phyloP scores from a whole-genome alignment of 2,329 filamentous ascomycete species.

The Cercospora nicotianae region DNA sequence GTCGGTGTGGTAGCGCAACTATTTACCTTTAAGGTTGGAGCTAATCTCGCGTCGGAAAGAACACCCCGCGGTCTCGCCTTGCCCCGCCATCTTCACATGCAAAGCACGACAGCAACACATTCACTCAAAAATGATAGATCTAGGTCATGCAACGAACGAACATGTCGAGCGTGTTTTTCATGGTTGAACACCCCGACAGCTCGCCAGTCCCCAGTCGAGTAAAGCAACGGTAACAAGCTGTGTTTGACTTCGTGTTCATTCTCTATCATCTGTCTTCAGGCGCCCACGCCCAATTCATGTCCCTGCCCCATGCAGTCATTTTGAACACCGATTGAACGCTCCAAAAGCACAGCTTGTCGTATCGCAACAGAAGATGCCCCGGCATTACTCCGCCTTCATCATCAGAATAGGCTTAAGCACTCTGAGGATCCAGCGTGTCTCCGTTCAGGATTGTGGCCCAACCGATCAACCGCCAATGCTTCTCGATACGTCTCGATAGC shows the following conservation, averaged over 20 bases:
- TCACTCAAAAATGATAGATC: neutral
- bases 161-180: neutral
- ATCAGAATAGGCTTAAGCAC: slow-evolving; percentile 3
- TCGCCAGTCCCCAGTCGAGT: neutral
- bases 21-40: slow-evolving; percentile 1
- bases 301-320: slow-evolving; percentile 10
- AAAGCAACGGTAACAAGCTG: neutral
- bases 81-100: slow-evolving; percentile 12
- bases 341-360: slow-evolving; percentile 6
- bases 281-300: neutral
- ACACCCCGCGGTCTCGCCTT: slow-evolving; percentile 3
- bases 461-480: slow-evolving; percentile 95
- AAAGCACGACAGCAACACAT: neutral
- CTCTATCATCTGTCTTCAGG: slow-evolving; percentile 8
- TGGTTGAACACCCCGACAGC: neutral
- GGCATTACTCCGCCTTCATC: neutral
- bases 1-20: slow-evolving; percentile 8
- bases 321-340: slow-evolving; percentile 14
- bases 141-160: neutral
- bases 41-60: slow-evolving; percentile 5
- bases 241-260: slow-evolving; percentile 6
- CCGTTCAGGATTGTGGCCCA: slow-evolving; percentile 53
- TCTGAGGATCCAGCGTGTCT: slow-evolving; percentile 29
- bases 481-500: slow-evolving; percentile 92
- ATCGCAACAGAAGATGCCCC: neutral